These are phyloP conservation scores for Helianthus tuberosus DNA, from an alignment of 129 eudicot species.

Conservation along the genomic window DNA sequence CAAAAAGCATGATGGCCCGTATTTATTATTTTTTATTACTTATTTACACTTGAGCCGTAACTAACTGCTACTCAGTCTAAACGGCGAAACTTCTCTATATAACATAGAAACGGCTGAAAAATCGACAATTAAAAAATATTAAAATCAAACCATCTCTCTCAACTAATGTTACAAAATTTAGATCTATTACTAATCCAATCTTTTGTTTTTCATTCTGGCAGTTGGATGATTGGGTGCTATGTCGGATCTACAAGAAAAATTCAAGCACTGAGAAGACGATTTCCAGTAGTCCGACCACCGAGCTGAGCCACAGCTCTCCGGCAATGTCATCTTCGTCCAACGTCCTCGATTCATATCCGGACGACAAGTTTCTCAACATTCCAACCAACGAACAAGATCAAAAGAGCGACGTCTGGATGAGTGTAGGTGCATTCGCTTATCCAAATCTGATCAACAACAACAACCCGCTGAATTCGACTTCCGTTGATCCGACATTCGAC, in stretches of 20 bases:
- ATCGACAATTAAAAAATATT: too few relatives aligned
- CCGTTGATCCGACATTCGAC: constrained; percentile 37
- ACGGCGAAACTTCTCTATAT: too few relatives aligned
- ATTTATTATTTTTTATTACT: too few relatives aligned
- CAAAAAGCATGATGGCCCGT: too few relatives aligned
- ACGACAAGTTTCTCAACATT: constrained; percentile 45
- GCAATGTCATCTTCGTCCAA: constrained; percentile 66
- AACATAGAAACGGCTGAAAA: too few relatives aligned
- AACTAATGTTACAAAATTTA: too few relatives aligned
- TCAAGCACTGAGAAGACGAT: constrained; percentile 53
- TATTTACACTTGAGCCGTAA: too few relatives aligned
- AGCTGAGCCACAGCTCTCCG: constrained; percentile 67
- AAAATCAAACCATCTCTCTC: too few relatives aligned
- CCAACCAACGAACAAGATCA: constrained; percentile 53
- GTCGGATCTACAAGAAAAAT: constrained; percentile 88
- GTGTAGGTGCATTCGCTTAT: constrained; percentile 47
- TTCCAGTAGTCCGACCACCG: constrained; percentile 45
- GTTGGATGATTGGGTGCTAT: constrained; percentile 98
- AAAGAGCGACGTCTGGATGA: constrained; percentile 60
- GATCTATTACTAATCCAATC: too few relatives aligned
- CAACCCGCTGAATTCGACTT: constrained; percentile 25
- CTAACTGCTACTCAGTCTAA: too few relatives aligned
- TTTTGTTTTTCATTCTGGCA: constrained; percentile 12
- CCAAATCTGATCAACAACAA: constrained; percentile 14
- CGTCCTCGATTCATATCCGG: constrained; percentile 62